Conservation (phyloP, 1,284 basidiomycete genomes). For the Pseudomicrostroma phylloplanum region DNA sequence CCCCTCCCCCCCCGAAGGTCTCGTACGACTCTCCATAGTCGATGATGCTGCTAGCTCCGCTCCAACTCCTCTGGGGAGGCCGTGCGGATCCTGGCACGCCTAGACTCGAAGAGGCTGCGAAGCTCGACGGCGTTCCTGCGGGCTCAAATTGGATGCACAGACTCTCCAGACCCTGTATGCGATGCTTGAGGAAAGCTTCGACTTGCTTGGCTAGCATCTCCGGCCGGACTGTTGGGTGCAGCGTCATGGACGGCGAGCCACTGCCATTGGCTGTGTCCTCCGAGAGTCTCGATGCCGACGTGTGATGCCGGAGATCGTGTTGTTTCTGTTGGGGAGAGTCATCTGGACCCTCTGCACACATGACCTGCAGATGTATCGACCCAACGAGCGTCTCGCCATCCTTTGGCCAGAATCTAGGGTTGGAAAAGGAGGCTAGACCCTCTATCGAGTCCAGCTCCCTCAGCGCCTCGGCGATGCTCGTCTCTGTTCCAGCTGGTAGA, state of each 20-base stretch:
- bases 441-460: conserved; percentile 62
- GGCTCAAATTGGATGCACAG: conserved; percentile 38
- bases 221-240: conserved; percentile 16
- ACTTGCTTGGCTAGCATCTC: conserved; percentile 29
- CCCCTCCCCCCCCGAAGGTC: background rate
- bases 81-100: too few relatives aligned
- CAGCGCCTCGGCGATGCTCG: conserved; percentile 66
- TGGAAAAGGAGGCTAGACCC: conserved; percentile 72
- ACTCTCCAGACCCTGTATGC: conserved; percentile 32
- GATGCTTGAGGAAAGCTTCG: conserved; percentile 26
- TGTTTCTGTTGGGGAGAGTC: background rate
- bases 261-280: background rate
- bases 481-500: conserved; percentile 64
- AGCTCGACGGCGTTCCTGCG: background rate
- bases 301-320: background rate
- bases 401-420: conserved; percentile 91
- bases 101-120: too few relatives aligned
- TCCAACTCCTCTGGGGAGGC: background rate
- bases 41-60: background rate
- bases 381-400: conserved; percentile 79
- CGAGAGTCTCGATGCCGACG: background rate
- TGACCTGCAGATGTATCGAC: conserved; percentile 58
- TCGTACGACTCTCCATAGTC: background rate
- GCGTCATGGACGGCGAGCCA: background rate
- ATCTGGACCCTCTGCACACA: background rate